Conservation (phyloP, 257 asterid species). For the Ballota nigra region DNA sequence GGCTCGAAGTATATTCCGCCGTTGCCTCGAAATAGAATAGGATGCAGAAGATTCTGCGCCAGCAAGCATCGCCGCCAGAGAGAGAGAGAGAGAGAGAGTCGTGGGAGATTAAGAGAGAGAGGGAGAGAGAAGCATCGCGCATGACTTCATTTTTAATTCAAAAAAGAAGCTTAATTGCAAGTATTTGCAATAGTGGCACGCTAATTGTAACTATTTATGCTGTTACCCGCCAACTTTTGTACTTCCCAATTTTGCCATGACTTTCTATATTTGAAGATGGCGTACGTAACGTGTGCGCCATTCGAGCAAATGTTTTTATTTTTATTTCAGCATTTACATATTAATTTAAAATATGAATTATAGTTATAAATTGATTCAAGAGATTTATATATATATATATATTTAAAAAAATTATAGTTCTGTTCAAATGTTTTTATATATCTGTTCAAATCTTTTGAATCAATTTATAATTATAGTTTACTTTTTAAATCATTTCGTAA, state of each 20-base stretch:
- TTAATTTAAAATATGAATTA: too few species aligned
- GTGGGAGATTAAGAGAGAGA: constrained; percentile 15
- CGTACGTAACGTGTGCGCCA: too few species aligned
- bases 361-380: too few species aligned
- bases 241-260: neutral
- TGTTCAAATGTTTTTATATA: too few species aligned
- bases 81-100: constrained; percentile 10
- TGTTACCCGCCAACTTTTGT: neutral
- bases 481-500: too few species aligned
- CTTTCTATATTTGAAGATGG: too few species aligned
- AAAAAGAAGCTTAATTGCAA: constrained; percentile 22
- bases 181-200: constrained; percentile 9
- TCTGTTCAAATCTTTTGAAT: too few species aligned
- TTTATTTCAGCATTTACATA: too few species aligned
- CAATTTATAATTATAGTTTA: too few species aligned
- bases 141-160: constrained; percentile 9
- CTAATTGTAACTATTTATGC: constrained; percentile 12
- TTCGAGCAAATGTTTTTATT: too few species aligned
- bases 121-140: neutral
- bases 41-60: constrained; percentile 18
- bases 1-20: constrained; percentile 16
- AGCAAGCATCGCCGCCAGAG: constrained; percentile 32
- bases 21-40: neutral
- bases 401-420: too few species aligned
- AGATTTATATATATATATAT: too few species aligned